Evolutionary conservation across 257 asterid species (phyloP), one percentile per base, ranked within the genome.

Genomic region (Craterostigma plantagineum): DNA sequence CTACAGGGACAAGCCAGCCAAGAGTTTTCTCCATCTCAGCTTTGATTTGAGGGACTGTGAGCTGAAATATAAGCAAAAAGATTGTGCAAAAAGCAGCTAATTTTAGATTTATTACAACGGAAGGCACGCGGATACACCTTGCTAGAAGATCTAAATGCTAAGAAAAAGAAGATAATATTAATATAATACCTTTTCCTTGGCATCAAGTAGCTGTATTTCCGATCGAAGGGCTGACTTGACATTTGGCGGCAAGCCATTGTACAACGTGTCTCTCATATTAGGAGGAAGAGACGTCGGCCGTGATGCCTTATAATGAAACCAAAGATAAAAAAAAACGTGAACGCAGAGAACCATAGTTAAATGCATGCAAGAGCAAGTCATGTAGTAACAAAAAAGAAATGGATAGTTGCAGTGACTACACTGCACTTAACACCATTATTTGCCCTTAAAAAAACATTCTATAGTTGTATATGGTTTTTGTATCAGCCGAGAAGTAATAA

Each of bases 261-360:
- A 87, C 59, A 87, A 49, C 18, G 77, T 63, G 56, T 87, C 98
- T 66, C 98, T 79, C 76, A 60, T 70, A 63, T 79, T 87, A 43
- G 95, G 95, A 34, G 98, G 98, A 53, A 87, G 95, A 55, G 98
- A 79, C 42, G 93, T 66, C 18, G 90, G 90, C 5, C 81, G 81
- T 17, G 90, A 65, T 14, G 90, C 78, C 92, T 79, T 48, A 35
- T 15, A 58, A 23, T 6, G 30, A 23, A 23, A 23, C 30, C 34
- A 23, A 55, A 43, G 13, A 38, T 23, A 43, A 45, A 0, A 13
- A 38, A n/a, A n/a, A n/a, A 16, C n/a, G n/a, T n/a, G n/a, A 34
- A 23, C 30, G 6, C 2, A 23, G 30, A 23, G 30, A 23, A 23
- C 30, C 6, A 23, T 23, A 2, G 2, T 6, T 23, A 23, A 23